Evolutionary conservation across 2,329 filamentous ascomycete genomes (phyloP), one percentile per base, ranked within the genome.

Genomic region (Myriangium duriaei): DNA sequence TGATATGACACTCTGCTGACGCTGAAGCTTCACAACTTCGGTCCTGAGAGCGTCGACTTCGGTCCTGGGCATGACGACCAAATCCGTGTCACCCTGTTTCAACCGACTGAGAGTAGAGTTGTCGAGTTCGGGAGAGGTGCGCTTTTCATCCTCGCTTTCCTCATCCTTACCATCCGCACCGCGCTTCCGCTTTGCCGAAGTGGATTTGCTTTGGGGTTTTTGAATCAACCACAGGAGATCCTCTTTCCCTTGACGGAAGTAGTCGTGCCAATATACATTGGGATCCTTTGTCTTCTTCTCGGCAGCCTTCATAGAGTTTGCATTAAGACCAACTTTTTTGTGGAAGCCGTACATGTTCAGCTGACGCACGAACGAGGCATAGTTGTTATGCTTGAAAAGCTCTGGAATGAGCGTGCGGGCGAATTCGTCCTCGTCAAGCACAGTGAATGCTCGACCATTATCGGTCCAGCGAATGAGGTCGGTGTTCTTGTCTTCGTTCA

Each of bases 401-500:
- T 83, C 79, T 0, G 79, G 79, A 34, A 84, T 83, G 42, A 83
- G 56, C 0, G 73, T 81, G 51, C 77, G 76, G 5, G 79, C 79
- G 52, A 84, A 84, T 51, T 82, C 88, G 54, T 98, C 91, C 61
- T 98, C 91, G 53, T 98, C 88, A 6, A 96, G 65, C 3, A 98
- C 88, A 40, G 96, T 82, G 61, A 98, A 98, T 0, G 88, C 95
- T 53, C 93, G 86, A 18, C 91, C 91, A 53, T 88, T 85, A 51
- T 93, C 84, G 1, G 91, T 95, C 91, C 91, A 98, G 49, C 88
- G 78, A 54, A 98, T 98, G 34, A 96, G 68, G 21, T 95, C 85
- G 2, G 86, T 88, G 54, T 96, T 94, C 55, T 88, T 88, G 28
- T 79, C 79, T 53, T 92, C 81, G 51, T 98, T 87, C 11, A 98